These are phyloP conservation scores for Clonostachys byssicola DNA, from an alignment of 2,329 filamentous ascomycete species.

Conservation along the genomic window DNA sequence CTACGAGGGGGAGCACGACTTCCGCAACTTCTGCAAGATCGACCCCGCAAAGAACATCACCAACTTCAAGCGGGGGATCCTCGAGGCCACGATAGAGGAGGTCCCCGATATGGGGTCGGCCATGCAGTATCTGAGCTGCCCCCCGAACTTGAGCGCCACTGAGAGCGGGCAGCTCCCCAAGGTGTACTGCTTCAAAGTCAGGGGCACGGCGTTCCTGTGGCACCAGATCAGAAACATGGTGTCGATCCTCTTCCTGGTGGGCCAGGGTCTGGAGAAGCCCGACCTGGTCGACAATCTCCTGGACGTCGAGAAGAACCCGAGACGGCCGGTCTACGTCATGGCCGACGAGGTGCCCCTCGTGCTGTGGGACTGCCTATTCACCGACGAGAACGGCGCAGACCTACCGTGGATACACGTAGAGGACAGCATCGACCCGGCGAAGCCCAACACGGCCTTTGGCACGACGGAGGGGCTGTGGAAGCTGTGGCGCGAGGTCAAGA, in stretches of 20 bases:
- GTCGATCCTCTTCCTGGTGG: conserved; percentile 86
- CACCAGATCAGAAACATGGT: conserved; percentile 97
- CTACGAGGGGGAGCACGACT: conserved; percentile 85
- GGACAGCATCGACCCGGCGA: conserved; percentile 54
- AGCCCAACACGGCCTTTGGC: conserved; percentile 50
- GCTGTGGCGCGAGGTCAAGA: conserved; percentile 78
- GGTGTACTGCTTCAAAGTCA: conserved; percentile 83
- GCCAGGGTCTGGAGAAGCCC: conserved; percentile 79
- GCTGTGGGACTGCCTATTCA: conserved; percentile 94
- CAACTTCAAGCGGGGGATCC: conserved; percentile 77
- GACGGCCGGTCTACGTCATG: conserved; percentile 85
- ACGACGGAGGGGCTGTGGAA: conserved; percentile 76
- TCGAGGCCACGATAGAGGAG: conserved; percentile 73
- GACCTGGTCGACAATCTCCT: conserved; percentile 70
- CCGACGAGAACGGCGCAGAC: conserved; percentile 24
- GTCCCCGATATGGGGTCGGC: conserved; percentile 51
- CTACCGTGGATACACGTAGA: conserved; percentile 78
- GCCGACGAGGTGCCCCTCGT: conserved; percentile 87
- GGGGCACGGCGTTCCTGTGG: conserved; percentile 93
- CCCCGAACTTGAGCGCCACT: conserved; percentile 9
- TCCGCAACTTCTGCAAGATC: conserved; percentile 94
- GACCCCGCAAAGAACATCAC: conserved; percentile 86
- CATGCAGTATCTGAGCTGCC: conserved; percentile 46
- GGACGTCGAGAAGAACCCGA: conserved; percentile 65
- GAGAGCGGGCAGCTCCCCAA: conserved; percentile 40